Evolutionary conservation across 2,329 filamentous ascomycete species (phyloP).

Genomic region (Aureobasidium uvarum): DNA sequence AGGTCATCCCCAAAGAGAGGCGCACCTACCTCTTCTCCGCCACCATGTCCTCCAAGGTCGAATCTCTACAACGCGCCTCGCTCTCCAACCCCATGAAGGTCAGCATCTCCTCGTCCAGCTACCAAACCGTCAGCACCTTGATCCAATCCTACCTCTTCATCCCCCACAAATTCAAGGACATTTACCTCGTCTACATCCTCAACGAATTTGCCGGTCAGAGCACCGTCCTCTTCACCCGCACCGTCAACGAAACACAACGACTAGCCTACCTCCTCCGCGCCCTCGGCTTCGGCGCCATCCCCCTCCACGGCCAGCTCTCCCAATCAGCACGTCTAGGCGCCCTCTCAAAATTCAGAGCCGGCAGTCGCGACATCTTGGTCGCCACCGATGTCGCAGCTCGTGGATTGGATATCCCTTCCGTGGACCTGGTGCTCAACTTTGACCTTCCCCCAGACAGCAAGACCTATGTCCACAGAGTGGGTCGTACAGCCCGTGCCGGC

Average conservation of each 20-base stretch:
- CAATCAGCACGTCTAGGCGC: slow-evolving; percentile 85
- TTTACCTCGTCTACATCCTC: slow-evolving; percentile 80
- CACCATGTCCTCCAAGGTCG: slow-evolving; percentile 91
- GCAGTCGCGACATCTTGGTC: slow-evolving; percentile 79
- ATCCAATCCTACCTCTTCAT: slow-evolving; percentile 85
- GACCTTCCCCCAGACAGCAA: slow-evolving; percentile 82
- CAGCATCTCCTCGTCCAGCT: slow-evolving; percentile 76
- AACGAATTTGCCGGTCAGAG: slow-evolving; percentile 86
- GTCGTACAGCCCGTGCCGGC: slow-evolving; percentile 81
- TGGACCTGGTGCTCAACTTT: slow-evolving; percentile 82
- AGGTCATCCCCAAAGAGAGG: slow-evolving; percentile 69
- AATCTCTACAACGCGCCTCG: slow-evolving; percentile 85
- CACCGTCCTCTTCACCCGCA: slow-evolving; percentile 86
- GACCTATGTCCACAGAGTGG: slow-evolving; percentile 87
- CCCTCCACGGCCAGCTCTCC: slow-evolving; percentile 82
- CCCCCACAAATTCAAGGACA: slow-evolving; percentile 82
- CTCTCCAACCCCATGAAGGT: slow-evolving; percentile 81
- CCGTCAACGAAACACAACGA: slow-evolving; percentile 86
- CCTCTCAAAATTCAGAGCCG: slow-evolving; percentile 82
- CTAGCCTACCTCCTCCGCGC: slow-evolving; percentile 77
- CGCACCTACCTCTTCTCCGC: slow-evolving; percentile 89
- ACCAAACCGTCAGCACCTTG: slow-evolving; percentile 54
- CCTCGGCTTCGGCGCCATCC: slow-evolving; percentile 82
- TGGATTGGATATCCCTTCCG: slow-evolving; percentile 89
- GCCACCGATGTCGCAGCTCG: slow-evolving; percentile 92